Evolutionary conservation across 192 early-diverging fungal genomes (phyloP), one percentile per base, ranked within the genome.

Genomic region (Podila epigama): DNA sequence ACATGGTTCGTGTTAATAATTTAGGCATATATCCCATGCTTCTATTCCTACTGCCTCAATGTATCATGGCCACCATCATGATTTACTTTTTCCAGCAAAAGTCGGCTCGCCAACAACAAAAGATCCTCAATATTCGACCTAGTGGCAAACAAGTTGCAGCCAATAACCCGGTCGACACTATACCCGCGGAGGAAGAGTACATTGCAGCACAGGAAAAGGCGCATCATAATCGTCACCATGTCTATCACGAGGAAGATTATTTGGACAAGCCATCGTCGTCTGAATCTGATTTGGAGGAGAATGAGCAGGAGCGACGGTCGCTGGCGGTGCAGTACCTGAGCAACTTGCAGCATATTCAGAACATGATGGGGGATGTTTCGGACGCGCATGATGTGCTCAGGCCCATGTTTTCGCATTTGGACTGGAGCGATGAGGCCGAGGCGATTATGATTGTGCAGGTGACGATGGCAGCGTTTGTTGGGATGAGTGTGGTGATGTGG

Each of bases 321-420:
- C 55, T 56, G 8, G 86, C 82, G 3, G 85, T 88, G 22, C 88
- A 92, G 58, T 92, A 90, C 68, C 67, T 86, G 20, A 86, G 81
- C 68, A 92, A 92, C 66, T 62, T 92, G 68, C 89, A 89, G 57
- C 89, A 92, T 66, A 86, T 93, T 34, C 92, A 94, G 60, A 92
- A 94, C 58, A 85, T 89, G 79, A 93, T 93, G 92, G 88, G 87
- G 35, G 81, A 84, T 58, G 55, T 84, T 33, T 77, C 78, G 33
- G 81, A 85, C 20, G 78, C 68, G 22, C 86, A 89, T 41, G 87
- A 89, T 66, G 28, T 66, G n/a, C 37, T 82, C 13, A 58, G 66
- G 20, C 56, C 79, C 3, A 50, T 82, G 5, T 70, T 83, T 37
- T 75, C 73, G 42, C 79, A 85, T 61, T 50, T 86, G 36, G 83